phyloP scores from a whole-genome alignment of 306 rosid genomes.

The Erythrophleum fordii region DNA sequence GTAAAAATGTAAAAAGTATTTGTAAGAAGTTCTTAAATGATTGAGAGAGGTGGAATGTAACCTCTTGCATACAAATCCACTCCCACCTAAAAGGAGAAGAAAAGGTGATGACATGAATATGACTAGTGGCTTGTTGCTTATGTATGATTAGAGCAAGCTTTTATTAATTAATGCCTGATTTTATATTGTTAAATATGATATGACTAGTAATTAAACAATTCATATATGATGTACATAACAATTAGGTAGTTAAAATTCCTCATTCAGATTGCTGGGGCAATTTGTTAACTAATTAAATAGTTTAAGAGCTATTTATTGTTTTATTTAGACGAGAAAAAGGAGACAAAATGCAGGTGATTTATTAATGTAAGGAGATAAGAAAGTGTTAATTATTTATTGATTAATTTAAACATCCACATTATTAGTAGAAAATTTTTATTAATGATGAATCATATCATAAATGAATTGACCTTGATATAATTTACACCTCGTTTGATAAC shows the following conservation, averaged over 20 bases:
- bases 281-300: neutral
- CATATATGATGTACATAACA: neutral
- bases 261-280: neutral
- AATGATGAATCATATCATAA: no score
- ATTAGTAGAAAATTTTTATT: neutral
- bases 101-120: neutral
- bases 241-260: neutral
- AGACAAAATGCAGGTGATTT: neutral
- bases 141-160: neutral
- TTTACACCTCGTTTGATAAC: no score
- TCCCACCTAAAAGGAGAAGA: constrained; percentile 36
- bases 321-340: neutral
- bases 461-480: no score
- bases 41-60: constrained; percentile 6
- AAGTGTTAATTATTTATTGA: neutral
- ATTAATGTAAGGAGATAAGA: neutral
- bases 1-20: no score
- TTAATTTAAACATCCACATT: neutral
- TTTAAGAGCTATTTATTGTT: neutral
- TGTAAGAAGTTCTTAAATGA: neutral
- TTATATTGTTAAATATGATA: neutral
- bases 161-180: neutral
- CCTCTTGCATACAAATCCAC: constrained; percentile 35
- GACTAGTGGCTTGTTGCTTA: constrained; percentile 28
- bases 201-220: neutral